Base-by-base conservation (phyloP, 148 eudicot genomes). In the Bassia scoparia region DNA sequence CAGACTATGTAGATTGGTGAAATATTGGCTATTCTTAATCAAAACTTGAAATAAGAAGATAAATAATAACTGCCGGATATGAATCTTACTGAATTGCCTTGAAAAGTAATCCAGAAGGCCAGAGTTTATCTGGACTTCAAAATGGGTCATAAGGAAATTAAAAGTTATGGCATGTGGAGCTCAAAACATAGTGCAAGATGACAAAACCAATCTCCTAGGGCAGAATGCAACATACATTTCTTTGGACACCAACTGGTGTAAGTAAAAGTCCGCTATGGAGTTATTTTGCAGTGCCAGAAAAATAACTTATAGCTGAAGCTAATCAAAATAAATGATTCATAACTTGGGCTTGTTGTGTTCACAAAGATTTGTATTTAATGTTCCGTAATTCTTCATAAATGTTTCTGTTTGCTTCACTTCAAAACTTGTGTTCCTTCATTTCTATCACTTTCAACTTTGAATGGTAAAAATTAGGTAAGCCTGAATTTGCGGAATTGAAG, bases 401-500 rank as follows among this genome's bases (percentile, higher is more conserved):
- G 43, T 62, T 34, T 3, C 1, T 54, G 16, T 37, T 27, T 60
- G 11, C 69, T 66, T 20, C 18, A 66, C 33, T 14, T 5, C 52
- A 24, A 24, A 44, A 33, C 69, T n/a, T 23, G 31, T 66, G 20
- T 16, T 44, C 52, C 29, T 72, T 23, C 30, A 68, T 75, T 46
- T 56, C 54, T n/a, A 64, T 63, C 9, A 54, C 23, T 60, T 44
- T n/a, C n/a, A n/a, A n/a, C n/a, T n/a, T n/a, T 34, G 33, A 69
- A 60, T 61, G 67, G 18, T 76, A 34, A n/a, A 30, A 64, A n/a
- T n/a, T 9, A 70, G 26, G 44, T 49, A 49, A 61, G 30, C 66
- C 71, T n/a, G 67, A 30, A 62, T 74, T 37, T 77, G 74, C 86
- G 86, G 97, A 86, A 68, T 29, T 82, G 75, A 89, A 87, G 82